phyloP scores from a whole-genome alignment of 2,329 filamentous ascomycete genomes.

The Ophiostoma sp. region DNA sequence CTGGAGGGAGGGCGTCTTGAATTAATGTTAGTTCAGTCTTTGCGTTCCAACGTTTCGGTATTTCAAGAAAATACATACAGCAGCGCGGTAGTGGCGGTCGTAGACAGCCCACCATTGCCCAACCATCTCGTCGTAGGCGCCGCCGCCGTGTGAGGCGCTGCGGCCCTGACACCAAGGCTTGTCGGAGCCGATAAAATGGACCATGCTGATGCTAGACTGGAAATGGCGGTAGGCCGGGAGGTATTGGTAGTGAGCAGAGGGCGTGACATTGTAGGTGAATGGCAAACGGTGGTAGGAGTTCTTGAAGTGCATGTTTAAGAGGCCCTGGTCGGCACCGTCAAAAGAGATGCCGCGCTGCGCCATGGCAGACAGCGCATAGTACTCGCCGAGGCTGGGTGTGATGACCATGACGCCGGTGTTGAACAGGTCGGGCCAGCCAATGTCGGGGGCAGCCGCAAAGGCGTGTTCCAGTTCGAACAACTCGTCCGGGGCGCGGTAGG shows the following conservation, averaged over 20 bases:
- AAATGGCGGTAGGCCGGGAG: constrained; percentile 91
- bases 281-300: constrained; percentile 78
- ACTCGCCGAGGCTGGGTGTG: constrained; percentile 79
- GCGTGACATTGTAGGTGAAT: constrained; percentile 96
- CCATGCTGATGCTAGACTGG: constrained; percentile 78
- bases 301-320: constrained; percentile 91
- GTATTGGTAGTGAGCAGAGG: constrained; percentile 95
- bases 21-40: not conserved
- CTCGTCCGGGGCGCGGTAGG: constrained; percentile 84
- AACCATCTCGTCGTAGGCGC: constrained; percentile 75
- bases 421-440: constrained; percentile 97
- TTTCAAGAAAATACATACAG: constrained; percentile 37
- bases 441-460: constrained; percentile 77
- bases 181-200: constrained; percentile 87
- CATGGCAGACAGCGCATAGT: constrained; percentile 76
- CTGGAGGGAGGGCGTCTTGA: constrained; percentile 12
- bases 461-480: constrained; percentile 63
- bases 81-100: constrained; percentile 69
- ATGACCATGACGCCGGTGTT: constrained; percentile 97
- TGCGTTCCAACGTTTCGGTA: not conserved
- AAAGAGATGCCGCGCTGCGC: constrained; percentile 86
- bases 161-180: constrained; percentile 81
- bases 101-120: constrained; percentile 93
- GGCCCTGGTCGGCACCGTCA: constrained; percentile 91
- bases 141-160: constrained; percentile 46